These are phyloP conservation scores for Ophiostoma fasciatum DNA, from an alignment of 2,329 filamentous ascomycete genomes.

Conservation along the genomic window DNA sequence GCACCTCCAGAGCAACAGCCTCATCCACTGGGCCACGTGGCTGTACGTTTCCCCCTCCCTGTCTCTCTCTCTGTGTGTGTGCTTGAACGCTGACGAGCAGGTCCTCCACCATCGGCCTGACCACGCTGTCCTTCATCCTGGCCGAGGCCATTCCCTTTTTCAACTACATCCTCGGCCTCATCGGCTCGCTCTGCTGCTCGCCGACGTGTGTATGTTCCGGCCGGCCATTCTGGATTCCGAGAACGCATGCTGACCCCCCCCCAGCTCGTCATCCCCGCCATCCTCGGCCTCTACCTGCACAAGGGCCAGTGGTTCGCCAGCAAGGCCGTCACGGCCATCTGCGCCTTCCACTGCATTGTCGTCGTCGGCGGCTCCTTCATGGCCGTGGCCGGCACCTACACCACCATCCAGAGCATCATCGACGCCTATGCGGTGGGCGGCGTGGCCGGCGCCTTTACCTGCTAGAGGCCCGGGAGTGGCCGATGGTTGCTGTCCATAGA, in stretches of 20 bases:
- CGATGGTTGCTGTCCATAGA: background rate
- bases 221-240: background rate
- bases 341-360: conserved; percentile 12
- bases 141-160: conserved; percentile 12
- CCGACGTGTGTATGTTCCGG: conserved; percentile 17
- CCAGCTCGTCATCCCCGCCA: conserved; percentile 14
- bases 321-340: conserved; percentile 5
- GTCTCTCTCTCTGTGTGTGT: no score
- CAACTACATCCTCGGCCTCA: conserved; percentile 11
- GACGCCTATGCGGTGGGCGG: conserved; percentile 13
- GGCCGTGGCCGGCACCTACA: conserved; percentile 15
- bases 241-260: background rate
- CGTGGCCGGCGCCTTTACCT: conserved; percentile 13
- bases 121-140: conserved; percentile 9
- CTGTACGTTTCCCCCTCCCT: background rate
- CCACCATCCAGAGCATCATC: conserved; percentile 15
- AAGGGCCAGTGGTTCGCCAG: conserved; percentile 3
- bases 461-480: no score
- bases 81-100: no score
- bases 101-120: conserved; percentile 2
- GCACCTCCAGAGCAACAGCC: conserved; percentile 18
- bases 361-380: conserved; percentile 13
- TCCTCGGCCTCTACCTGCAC: conserved; percentile 14
- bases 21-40: conserved; percentile 18
- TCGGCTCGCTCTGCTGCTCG: conserved; percentile 13